These are phyloP conservation scores for Zasmidium cellare DNA, from an alignment of 2,329 filamentous ascomycete genomes.

Conservation along the genomic window DNA sequence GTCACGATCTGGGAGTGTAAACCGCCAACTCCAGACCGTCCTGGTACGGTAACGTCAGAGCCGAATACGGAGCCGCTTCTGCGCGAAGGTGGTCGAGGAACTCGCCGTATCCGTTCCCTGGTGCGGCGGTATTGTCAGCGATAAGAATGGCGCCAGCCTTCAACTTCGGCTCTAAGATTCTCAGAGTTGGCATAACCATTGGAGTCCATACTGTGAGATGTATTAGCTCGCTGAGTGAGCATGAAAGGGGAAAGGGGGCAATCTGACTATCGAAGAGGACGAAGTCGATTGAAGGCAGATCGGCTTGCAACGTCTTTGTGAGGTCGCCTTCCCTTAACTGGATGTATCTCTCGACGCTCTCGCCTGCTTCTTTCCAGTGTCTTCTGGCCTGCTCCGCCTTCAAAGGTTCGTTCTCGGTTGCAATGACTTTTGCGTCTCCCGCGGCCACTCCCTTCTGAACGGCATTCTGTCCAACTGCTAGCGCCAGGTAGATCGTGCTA, in stretches of 20 bases:
- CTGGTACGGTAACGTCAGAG: constrained; percentile 49
- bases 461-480: constrained; percentile 56
- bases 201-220: constrained; percentile 54
- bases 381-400: constrained; percentile 53
- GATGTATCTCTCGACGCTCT: constrained; percentile 51
- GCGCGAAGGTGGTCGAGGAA: constrained; percentile 49
- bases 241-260: background rate
- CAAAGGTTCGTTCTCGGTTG: constrained; percentile 58
- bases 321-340: constrained; percentile 61
- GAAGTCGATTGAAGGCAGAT: constrained; percentile 55
- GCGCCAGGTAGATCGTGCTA: constrained; percentile 62
- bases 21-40: constrained; percentile 49
- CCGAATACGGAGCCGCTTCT: constrained; percentile 51
- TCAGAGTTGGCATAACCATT: constrained; percentile 55
- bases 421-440: constrained; percentile 52
- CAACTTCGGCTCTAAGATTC: constrained; percentile 48
- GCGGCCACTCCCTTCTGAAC: constrained; percentile 23
- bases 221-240: background rate
- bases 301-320: constrained; percentile 54
- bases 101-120: constrained; percentile 47
- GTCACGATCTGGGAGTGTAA: constrained; percentile 1
- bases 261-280: constrained; percentile 62
- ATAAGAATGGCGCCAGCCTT: constrained; percentile 51
- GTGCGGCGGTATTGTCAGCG: constrained; percentile 49
- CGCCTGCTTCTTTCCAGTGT: constrained; percentile 56